Conservation (phyloP, 164 flowering plant species). For the Pachysandra terminalis region DNA sequence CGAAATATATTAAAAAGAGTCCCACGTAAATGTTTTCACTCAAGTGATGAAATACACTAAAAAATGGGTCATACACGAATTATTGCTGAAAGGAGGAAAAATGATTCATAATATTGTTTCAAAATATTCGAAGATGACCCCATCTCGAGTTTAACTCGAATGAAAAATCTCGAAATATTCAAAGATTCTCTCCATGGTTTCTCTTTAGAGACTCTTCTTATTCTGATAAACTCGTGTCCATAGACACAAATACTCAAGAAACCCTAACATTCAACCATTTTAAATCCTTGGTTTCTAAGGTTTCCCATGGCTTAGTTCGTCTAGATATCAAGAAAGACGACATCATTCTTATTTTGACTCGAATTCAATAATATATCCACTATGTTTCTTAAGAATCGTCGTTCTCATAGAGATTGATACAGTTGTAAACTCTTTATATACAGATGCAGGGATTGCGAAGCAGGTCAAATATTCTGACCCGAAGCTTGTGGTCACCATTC, state of each 20-base stretch:
- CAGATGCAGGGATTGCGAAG: conserved; percentile 25
- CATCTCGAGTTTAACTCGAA: no score
- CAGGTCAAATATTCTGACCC: conserved; percentile 49
- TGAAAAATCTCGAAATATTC: no score
- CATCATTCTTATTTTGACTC: conserved; percentile 71
- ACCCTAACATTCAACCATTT: conserved; percentile 39
- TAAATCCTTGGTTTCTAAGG: conserved; percentile 56
- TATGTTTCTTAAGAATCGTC: conserved; percentile 63
- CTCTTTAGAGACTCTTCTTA: no score
- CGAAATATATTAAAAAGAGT: no score
- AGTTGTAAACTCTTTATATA: conserved; percentile 81
- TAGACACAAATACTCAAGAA: conserved; percentile 70
- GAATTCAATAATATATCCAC: conserved; percentile 75
- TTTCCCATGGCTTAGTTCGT: conserved; percentile 43
- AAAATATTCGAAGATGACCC: no score
- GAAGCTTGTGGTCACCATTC: conserved; percentile 52
- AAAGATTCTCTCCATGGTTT: no score
- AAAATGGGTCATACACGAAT: no score
- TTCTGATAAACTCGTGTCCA: conserved; percentile 52
- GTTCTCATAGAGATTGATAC: conserved; percentile 82
- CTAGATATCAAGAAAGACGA: conserved; percentile 63
- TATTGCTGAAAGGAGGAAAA: no score
- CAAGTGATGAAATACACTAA: no score
- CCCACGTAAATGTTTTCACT: no score
- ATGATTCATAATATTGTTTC: no score